A percentile compares a stretch with the other conserved stretches of the same genome.
phyloP scores from a whole-genome alignment of 257 asterid species.

The Misopates orontium region DNA sequence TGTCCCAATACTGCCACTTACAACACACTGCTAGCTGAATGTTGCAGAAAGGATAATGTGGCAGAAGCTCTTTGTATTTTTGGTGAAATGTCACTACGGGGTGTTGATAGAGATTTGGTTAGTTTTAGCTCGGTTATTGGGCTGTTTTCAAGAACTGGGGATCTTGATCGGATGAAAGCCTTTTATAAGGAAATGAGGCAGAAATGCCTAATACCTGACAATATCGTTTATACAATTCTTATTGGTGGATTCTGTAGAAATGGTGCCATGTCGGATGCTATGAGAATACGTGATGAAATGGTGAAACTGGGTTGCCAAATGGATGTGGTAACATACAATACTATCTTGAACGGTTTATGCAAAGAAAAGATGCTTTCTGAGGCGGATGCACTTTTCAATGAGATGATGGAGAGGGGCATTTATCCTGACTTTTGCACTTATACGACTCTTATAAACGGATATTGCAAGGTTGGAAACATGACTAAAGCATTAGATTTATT shows the following conservation, averaged over 20 bases:
- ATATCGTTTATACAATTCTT: conserved; percentile 64
- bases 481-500: conserved; percentile 49
- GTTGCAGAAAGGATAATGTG: conserved; percentile 48
- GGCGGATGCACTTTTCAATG: conserved; percentile 59
- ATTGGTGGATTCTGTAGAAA: conserved; percentile 64
- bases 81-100: conserved; percentile 43
- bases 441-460: conserved; percentile 65
- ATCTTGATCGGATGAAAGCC: conserved; percentile 43
- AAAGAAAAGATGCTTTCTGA: conserved; percentile 56
- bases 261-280: conserved; percentile 55
- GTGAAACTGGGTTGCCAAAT: conserved; percentile 50
- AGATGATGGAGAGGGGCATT: conserved; percentile 71
- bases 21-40: conserved; percentile 58
- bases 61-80: conserved; percentile 52
- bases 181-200: conserved; percentile 50
- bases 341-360: conserved; percentile 67
- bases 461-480: conserved; percentile 61
- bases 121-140: conserved; percentile 69
- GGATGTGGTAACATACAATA: conserved; percentile 74
- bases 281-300: conserved; percentile 73
- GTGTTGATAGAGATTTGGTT: conserved; percentile 54
- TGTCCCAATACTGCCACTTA: conserved; percentile 60
- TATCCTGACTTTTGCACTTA: conserved; percentile 72
- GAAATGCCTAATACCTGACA: conserved; percentile 58
- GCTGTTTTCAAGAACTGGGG: conserved; percentile 55